Percentiles rank a stretch among this genome's conserved stretches.
Evolutionary conservation across 2,329 filamentous ascomycete species (phyloP).

Genomic region (Alternaria ethzedia): DNA sequence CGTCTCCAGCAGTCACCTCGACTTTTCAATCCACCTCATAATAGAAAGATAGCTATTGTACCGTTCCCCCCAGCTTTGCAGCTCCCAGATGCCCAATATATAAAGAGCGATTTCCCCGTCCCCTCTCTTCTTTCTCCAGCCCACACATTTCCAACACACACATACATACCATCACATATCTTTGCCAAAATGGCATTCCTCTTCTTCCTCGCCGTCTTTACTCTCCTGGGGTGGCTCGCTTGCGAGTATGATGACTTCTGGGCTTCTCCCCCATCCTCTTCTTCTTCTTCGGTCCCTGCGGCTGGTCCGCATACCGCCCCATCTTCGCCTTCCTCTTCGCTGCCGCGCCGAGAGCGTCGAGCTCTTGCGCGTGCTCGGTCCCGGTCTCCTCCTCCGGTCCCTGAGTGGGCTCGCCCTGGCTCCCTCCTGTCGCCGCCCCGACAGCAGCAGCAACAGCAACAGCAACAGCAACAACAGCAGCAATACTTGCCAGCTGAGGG

Average conservation of each 20-base stretch:
- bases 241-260: slow-evolving; percentile 4
- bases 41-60: not conserved
- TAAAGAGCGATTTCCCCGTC: not conserved
- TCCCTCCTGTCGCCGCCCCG: not conserved
- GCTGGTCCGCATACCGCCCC: not conserved
- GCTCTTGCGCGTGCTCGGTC: not conserved
- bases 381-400: not conserved
- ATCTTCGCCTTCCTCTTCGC: not conserved
- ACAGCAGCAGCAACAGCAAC: not conserved
- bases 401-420: not conserved
- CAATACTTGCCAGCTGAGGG: not conserved
- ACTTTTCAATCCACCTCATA: not conserved
- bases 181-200: slow-evolving; percentile 7
- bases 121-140: not conserved
- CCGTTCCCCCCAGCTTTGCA: not conserved
- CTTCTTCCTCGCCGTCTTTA: slow-evolving; percentile 4
- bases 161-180: not conserved
- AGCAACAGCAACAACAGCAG: not conserved
- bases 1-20: not conserved
- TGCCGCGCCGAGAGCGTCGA: slow-evolving; percentile 3
- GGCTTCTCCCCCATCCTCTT: not conserved
- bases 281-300: not conserved
- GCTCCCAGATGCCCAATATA: not conserved
- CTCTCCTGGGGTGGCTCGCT: slow-evolving; percentile 5
- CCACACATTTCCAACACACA: not conserved